Conservation (phyloP, 208 protist genomes). For the Naegleria fowleri region DNA sequence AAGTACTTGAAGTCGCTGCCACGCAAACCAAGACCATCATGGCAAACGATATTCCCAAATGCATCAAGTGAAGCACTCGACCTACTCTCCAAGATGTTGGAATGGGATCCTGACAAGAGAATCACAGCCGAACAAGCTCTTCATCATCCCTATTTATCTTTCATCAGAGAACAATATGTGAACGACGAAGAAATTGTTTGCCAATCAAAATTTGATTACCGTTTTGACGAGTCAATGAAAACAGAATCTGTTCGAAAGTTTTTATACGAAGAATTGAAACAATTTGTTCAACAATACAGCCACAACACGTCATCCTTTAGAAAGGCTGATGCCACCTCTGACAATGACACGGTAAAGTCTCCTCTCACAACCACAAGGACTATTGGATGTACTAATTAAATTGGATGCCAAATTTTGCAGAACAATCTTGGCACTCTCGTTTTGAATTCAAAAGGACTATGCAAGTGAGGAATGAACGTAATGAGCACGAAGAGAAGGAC, state of each 20-base stretch:
- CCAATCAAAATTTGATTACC: background rate
- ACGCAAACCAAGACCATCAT: background rate
- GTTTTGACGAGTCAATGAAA: background rate
- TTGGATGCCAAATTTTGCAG: no score
- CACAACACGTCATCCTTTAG: background rate
- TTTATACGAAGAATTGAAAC: background rate
- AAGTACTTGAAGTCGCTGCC: background rate
- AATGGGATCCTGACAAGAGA: slow-evolving; percentile 72
- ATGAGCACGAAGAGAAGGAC: no score
- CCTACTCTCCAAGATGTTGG: slow-evolving; percentile 68
- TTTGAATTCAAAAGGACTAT: no score
- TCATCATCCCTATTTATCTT: slow-evolving; percentile 72
- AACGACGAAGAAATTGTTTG: background rate
- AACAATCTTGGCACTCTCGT: no score
- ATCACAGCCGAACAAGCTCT: slow-evolving; percentile 70
- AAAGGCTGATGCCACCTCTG: background rate
- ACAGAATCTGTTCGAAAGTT: background rate
- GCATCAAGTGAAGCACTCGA: slow-evolving; percentile 58
- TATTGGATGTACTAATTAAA: background rate
- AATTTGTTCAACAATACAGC: background rate
- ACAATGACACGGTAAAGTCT: background rate
- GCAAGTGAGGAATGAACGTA: no score
- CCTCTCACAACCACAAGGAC: background rate
- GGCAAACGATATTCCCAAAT: background rate
- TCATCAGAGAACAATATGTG: slow-evolving; percentile 41